Base-by-base conservation (phyloP, 2,329 filamentous ascomycete genomes). In the Epicoccum sorghinum region DNA sequence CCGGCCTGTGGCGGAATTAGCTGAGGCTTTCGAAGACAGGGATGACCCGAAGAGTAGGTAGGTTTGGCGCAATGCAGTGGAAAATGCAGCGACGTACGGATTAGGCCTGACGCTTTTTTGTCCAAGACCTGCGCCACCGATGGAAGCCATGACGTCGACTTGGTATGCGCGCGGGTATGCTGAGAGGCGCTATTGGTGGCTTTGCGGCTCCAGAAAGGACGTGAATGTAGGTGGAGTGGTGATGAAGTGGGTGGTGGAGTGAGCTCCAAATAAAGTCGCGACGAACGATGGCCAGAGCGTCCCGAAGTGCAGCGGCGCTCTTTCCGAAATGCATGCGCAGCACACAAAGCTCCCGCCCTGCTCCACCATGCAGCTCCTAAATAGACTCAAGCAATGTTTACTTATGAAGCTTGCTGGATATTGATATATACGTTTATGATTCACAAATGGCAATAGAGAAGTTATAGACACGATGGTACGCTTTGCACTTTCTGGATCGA, bases 51-150 rank as follows among this genome's bases (percentile, higher is more conserved):
- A 46, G 43, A 39, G 38, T 3, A 32, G 46, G 43, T 35, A 42
- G 23, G 41, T 50, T 49, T 41, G 52, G 46, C 46, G 32, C 40
- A 55, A 40, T 52, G 47, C 35, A 55, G 33, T 47, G 43, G 52
- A 9, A 39, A 36, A 52, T 41, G 35, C 45, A 54, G 47, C 38
- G 36, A 80, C 86, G 75, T 78, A 89, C 85, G 89, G 89, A 22
- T 82, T 86, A 47, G 89, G 89, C 72, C 89, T 91, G 54, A 82
- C 77, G 71, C 83, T 82, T 61, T 84, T 79, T 58, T 84, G 81
- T 25, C 84, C 80, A 55, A 86, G 86, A 60, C 89, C 89, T 25
- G 89, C 89, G 59, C 84, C 82, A 62, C 89, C 89, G 70, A 91
- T 91, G 30, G 54, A 57, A 46, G 55, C 41, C 55, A 58, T 58